Conservation (phyloP, 805 yeast genomes). For the Wickerhamomyces strasburgensis region DNA sequence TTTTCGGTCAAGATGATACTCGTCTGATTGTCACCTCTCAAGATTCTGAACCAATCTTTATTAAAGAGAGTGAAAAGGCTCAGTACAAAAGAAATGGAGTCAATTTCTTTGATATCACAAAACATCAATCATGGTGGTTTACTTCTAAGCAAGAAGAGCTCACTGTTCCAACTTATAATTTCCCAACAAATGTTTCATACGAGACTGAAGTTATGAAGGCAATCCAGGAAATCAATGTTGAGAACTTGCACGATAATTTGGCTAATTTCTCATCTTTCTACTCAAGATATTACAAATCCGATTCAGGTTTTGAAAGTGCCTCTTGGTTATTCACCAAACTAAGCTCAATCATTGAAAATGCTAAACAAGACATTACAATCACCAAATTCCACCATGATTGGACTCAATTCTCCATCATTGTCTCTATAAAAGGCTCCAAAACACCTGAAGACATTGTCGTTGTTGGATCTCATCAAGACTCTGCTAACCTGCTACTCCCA, state of each 20-base stretch:
- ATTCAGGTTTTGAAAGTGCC: slow-evolving; percentile 66
- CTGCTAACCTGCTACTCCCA: slow-evolving; percentile 71
- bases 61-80: slow-evolving; percentile 40
- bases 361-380: slow-evolving; percentile 33
- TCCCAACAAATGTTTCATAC: slow-evolving; percentile 45
- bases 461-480: slow-evolving; percentile 88
- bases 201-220: slow-evolving; percentile 36
- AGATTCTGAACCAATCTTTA: slow-evolving; percentile 21
- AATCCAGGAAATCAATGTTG: slow-evolving; percentile 39
- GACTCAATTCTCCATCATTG: slow-evolving; percentile 75
- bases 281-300: slow-evolving; percentile 72
- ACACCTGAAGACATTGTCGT: slow-evolving; percentile 48
- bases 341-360: slow-evolving; percentile 21
- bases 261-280: slow-evolving; percentile 62
- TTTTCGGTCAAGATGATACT: not conserved
- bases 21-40: slow-evolving; percentile 17
- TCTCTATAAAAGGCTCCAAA: slow-evolving; percentile 48
- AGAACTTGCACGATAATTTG: slow-evolving; percentile 47
- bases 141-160: slow-evolving; percentile 13
- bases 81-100: slow-evolving; percentile 41
- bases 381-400: slow-evolving; percentile 61
- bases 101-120: slow-evolving; percentile 63
- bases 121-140: slow-evolving; percentile 25
- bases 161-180: slow-evolving; percentile 32
- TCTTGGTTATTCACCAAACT: slow-evolving; percentile 59